Percentiles rank a stretch among this genome's conserved stretches.
phyloP scores from a whole-genome alignment of 306 rosid genomes.

The Prunus davidiana region DNA sequence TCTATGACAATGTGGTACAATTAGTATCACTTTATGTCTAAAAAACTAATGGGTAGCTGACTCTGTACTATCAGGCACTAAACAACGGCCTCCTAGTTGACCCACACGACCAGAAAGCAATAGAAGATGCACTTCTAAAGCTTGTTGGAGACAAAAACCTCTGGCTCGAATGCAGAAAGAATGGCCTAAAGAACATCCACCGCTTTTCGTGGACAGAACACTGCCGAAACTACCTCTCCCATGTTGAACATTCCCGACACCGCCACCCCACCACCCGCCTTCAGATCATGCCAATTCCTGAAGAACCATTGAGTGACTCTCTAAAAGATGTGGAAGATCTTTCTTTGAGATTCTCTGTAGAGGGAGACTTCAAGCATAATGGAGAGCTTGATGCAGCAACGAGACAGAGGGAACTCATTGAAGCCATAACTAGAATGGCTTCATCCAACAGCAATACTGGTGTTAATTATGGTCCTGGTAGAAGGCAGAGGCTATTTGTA shows the following conservation, averaged over 20 bases:
- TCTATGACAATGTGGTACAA: not conserved
- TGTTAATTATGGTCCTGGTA: slow-evolving; percentile 52
- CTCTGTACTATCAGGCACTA: slow-evolving; percentile 43
- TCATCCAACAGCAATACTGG: slow-evolving; percentile 39
- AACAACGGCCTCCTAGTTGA: slow-evolving; percentile 74
- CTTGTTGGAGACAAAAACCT: slow-evolving; percentile 74
- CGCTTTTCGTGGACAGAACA: slow-evolving; percentile 85
- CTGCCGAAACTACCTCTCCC: slow-evolving; percentile 79
- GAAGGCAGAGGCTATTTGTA: slow-evolving; percentile 62
- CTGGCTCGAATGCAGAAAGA: slow-evolving; percentile 74
- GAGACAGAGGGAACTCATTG: slow-evolving; percentile 71
- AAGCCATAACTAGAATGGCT: slow-evolving; percentile 52
- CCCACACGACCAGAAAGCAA: slow-evolving; percentile 78
- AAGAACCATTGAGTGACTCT: slow-evolving; percentile 80
- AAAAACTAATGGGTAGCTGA: not conserved
- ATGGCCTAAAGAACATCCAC: slow-evolving; percentile 76
- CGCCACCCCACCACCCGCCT: slow-evolving; percentile 56
- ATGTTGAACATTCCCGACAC: slow-evolving; percentile 57
- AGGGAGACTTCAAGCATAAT: slow-evolving; percentile 50
- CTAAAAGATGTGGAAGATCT: slow-evolving; percentile 68
- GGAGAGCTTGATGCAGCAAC: slow-evolving; percentile 50
- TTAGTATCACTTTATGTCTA: not conserved
- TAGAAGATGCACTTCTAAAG: slow-evolving; percentile 76
- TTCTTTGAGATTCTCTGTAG: slow-evolving; percentile 70
- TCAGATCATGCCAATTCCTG: slow-evolving; percentile 55